phyloP scores from a whole-genome alignment of 2,329 filamentous ascomycete genomes.

The Scedosporium boydii region DNA sequence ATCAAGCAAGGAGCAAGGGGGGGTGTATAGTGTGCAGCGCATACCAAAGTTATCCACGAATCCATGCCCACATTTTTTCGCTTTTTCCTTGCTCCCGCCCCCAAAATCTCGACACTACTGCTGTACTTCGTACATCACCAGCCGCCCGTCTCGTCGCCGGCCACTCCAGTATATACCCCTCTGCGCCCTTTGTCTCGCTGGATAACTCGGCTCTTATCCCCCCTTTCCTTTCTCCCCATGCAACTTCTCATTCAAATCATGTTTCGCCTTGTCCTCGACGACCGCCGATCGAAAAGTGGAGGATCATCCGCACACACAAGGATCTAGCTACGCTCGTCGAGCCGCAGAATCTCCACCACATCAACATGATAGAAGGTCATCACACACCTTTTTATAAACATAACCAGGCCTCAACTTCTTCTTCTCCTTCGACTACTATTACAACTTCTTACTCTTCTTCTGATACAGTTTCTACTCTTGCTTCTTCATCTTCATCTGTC shows the following conservation, averaged over 20 bases:
- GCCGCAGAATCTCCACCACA: background rate
- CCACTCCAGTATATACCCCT: conserved; percentile 5
- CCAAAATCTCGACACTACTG: conserved; percentile 2
- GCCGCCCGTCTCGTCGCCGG: conserved; percentile 2
- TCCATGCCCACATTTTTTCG: background rate
- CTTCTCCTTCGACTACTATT: background rate
- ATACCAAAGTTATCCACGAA: too few relatives aligned
- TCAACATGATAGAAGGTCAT: conserved; percentile 4
- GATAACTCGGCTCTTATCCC: background rate
- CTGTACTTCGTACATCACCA: conserved; percentile 2
- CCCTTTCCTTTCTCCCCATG: conserved; percentile 2
- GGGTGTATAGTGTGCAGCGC: background rate
- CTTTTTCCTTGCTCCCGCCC: background rate
- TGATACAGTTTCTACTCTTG: conserved; percentile 9
- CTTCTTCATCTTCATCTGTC: conserved; percentile 1
- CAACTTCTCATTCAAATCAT: conserved; percentile 4
- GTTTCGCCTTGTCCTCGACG: conserved; percentile 4
- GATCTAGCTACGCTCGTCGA: background rate
- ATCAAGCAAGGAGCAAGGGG: background rate
- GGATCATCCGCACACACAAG: background rate
- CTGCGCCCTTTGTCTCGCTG: background rate
- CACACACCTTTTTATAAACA: conserved; percentile 6
- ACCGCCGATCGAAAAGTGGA: conserved; percentile 4
- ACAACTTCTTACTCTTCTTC: conserved; percentile 5
- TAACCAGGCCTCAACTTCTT: conserved; percentile 3